Percentiles rank a stretch among this genome's conserved stretches.
Evolutionary conservation across 805 yeast genomes (phyloP).

Genomic region (Danielia reshetovae): DNA sequence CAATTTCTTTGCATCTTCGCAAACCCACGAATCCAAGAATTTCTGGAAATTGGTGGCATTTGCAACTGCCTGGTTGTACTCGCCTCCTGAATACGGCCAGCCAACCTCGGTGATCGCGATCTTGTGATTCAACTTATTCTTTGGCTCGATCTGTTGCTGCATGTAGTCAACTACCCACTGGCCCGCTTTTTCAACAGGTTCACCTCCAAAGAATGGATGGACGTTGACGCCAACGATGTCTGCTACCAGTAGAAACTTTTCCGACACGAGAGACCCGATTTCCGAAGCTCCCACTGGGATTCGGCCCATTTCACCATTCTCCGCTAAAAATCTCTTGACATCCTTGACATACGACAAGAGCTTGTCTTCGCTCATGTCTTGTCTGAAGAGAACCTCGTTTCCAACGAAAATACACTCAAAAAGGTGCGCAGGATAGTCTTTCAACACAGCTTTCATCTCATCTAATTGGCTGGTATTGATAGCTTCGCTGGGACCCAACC

Average conservation of each 20-base stretch:
- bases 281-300: conserved; percentile 65
- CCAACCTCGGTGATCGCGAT: conserved; percentile 61
- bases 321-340: conserved; percentile 36
- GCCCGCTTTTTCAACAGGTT: conserved; percentile 41
- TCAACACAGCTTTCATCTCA: conserved; percentile 40
- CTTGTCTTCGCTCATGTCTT: conserved; percentile 38
- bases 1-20: conserved; percentile 33
- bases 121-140: conserved; percentile 20
- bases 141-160: conserved; percentile 27
- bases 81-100: conserved; percentile 68
- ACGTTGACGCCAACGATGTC: conserved; percentile 62
- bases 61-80: conserved; percentile 43
- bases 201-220: conserved; percentile 69
- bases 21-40: conserved; percentile 51
- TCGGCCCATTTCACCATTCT: conserved; percentile 25
- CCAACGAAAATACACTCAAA: conserved; percentile 57
- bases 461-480: conserved; percentile 45
- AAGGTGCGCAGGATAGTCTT: conserved; percentile 36
- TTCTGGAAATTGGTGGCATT: conserved; percentile 39
- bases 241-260: conserved; percentile 36
- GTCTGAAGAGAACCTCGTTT: conserved; percentile 57
- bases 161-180: conserved; percentile 52
- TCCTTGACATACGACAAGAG: conserved; percentile 41
- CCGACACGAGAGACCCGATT: conserved; percentile 44
- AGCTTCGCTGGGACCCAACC: conserved; percentile 49